Evolutionary conservation across 2,329 filamentous ascomycete species (phyloP).

Genomic region (Penicillium italicum): DNA sequence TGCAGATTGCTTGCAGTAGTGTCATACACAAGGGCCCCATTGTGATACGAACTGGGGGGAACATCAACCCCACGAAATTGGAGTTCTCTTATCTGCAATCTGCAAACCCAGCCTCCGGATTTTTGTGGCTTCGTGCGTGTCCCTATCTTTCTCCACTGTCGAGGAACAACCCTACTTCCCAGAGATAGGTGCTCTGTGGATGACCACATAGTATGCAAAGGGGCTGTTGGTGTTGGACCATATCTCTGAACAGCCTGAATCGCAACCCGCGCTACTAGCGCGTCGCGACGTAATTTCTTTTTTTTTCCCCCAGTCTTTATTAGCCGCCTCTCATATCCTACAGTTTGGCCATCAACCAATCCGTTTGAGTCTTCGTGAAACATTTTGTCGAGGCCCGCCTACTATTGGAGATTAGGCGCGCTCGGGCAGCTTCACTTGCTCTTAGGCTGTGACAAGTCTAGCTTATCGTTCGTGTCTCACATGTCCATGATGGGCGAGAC

Average conservation of each 20-base stretch:
- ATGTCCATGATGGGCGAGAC: neutral
- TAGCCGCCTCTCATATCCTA: neutral
- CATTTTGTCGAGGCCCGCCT: neutral
- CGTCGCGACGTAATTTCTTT: neutral
- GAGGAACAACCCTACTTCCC: neutral
- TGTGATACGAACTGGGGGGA: neutral
- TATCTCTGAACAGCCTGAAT: neutral
- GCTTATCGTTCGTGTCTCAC: conserved; percentile 7
- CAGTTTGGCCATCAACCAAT: neutral
- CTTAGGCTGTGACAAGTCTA: neutral
- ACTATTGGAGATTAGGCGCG: neutral
- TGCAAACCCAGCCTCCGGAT: conserved; percentile 1
- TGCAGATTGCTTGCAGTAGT: neutral
- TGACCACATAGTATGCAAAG: neutral
- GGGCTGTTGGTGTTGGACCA: neutral
- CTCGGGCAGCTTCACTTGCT: neutral
- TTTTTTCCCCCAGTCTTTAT: neutral
- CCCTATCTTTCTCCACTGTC: neutral
- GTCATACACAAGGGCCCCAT: neutral
- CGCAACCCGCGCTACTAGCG: neutral
- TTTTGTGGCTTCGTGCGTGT: neutral
- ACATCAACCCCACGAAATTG: neutral
- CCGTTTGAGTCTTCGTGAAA: neutral
- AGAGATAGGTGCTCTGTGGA: neutral
- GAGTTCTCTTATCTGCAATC: neutral